Conservation (phyloP, 2,329 filamentous ascomycete genomes). For the Phialophora macrospora region DNA sequence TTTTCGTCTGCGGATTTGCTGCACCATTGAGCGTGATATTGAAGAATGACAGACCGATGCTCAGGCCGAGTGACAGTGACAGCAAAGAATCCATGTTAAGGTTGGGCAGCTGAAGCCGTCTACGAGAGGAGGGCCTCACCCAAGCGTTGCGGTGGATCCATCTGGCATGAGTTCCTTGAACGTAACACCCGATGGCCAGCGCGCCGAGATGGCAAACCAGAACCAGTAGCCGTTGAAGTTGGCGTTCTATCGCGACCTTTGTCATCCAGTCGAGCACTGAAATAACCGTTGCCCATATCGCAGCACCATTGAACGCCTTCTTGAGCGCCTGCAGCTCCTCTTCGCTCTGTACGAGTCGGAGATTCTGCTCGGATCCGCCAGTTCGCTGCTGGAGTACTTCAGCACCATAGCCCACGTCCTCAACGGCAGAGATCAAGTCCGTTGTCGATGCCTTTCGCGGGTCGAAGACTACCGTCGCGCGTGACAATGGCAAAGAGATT, state of each 20-base stretch:
- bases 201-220: background rate
- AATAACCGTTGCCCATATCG: conserved; percentile 20
- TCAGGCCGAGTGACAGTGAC: conserved; percentile 25
- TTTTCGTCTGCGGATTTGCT: conserved; percentile 8
- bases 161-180: conserved; percentile 18
- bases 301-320: conserved; percentile 26
- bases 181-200: conserved; percentile 17
- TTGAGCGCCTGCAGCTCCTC: conserved; percentile 24
- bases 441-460: conserved; percentile 3
- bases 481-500: conserved; percentile 24
- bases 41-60: conserved; percentile 28
- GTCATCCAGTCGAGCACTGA: conserved; percentile 18
- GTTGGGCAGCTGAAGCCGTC: background rate
- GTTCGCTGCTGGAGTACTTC: conserved; percentile 8
- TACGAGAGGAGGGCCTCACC: conserved; percentile 10
- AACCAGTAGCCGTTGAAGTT: background rate
- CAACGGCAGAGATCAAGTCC: conserved; percentile 21
- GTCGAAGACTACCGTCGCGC: conserved; percentile 28
- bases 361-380: conserved; percentile 20
- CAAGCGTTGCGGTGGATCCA: conserved; percentile 32
- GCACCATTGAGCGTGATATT: conserved; percentile 23
- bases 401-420: conserved; percentile 28
- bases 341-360: conserved; percentile 18
- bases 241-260: background rate
- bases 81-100: conserved; percentile 31